These are phyloP conservation scores for Cystofilobasidium macerans DNA, from an alignment of 768 basidiomycete species.

Conservation along the genomic window DNA sequence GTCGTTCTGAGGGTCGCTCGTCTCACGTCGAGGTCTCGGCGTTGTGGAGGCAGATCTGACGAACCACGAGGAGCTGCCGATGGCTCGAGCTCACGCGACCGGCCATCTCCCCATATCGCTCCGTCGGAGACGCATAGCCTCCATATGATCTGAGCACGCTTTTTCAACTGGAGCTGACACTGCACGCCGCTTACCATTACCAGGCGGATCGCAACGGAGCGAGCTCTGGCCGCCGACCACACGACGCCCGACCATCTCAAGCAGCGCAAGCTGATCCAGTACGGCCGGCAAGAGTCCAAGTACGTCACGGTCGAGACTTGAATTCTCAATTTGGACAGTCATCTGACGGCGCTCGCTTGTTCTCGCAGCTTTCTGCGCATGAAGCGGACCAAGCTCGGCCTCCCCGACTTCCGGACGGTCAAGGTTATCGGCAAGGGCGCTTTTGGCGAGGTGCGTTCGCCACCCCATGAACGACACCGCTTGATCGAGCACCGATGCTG, in stretches of 20 bases:
- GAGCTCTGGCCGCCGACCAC: slow-evolving; percentile 58
- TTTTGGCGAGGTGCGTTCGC: slow-evolving; percentile 72
- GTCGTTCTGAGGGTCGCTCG: too few species aligned
- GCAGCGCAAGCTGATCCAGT: slow-evolving; percentile 64
- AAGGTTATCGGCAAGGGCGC: slow-evolving; percentile 99
- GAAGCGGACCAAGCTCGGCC: slow-evolving; percentile 73
- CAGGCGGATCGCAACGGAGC: slow-evolving; percentile 80
- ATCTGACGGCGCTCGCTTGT: too few species aligned
- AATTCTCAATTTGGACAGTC: too few species aligned
- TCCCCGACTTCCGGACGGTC: slow-evolving; percentile 88
- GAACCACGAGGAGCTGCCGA: too few species aligned
- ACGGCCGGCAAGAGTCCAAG: slow-evolving; percentile 63
- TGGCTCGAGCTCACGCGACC: too few species aligned
- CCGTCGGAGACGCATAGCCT: too few species aligned
- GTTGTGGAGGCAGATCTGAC: too few species aligned
- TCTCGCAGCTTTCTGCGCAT: slow-evolving; percentile 67
- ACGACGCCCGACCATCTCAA: slow-evolving; percentile 73
- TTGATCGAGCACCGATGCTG: background rate
- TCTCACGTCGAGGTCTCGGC: too few species aligned
- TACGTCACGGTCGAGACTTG: background rate
- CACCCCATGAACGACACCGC: background rate
- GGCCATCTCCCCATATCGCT: too few species aligned
- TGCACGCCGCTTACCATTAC: too few species aligned
- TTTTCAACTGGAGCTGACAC: too few species aligned
- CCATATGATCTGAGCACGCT: too few species aligned